Base-by-base conservation (phyloP, 2,329 filamentous ascomycete genomes). In the Verticillium albo-atrum region DNA sequence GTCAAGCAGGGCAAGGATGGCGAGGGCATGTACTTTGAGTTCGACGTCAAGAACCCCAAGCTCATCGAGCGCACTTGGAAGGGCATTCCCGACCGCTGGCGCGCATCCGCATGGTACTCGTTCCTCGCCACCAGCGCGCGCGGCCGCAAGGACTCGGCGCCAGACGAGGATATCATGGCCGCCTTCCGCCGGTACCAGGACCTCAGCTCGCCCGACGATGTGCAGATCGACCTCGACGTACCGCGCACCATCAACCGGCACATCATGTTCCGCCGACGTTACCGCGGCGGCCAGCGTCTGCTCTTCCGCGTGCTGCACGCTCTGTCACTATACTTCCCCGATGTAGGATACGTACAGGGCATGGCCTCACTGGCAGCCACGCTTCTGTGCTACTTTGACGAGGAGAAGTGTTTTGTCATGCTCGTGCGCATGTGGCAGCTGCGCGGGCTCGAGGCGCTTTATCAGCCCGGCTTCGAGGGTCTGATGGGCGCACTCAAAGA, bases 221-320 rank as follows among this genome's bases (percentile, higher is more conserved):
- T 94, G 25, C 95, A 99, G 75, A 99, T 99, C 67, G 95, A 99
- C 72, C 86, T 98, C 51, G 95, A 99, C 72, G 95, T 99, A 20
- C 95, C 95, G 1, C 85, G 95, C 58, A 98, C 95, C 4, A 96
- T 99, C 72, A 96, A 87, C 72, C 87, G 90, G 63, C 95, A 99
- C 75, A 94, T 99, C 73, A 97, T 99, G 94, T 99, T 99, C 71
- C 87, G 95, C 53, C 84, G 87, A 63, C 85, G 95, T 56, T 99
- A 99, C 75, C 86, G 92, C 26, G 95, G 95, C 61, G 95, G 94
- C 1, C 94, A 99, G 74, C 86, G 95, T 51, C 79, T 98, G 15
- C 80, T 99, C 2, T 99, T 99, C 75, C 87, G 95, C 56, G 92
- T 98, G 3, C 82, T 99, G 28, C 95, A 98, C 71, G 90, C 91